Evolutionary conservation across 1,284 basidiomycete species (phyloP).

Genomic region (Cronartium quercuum): DNA sequence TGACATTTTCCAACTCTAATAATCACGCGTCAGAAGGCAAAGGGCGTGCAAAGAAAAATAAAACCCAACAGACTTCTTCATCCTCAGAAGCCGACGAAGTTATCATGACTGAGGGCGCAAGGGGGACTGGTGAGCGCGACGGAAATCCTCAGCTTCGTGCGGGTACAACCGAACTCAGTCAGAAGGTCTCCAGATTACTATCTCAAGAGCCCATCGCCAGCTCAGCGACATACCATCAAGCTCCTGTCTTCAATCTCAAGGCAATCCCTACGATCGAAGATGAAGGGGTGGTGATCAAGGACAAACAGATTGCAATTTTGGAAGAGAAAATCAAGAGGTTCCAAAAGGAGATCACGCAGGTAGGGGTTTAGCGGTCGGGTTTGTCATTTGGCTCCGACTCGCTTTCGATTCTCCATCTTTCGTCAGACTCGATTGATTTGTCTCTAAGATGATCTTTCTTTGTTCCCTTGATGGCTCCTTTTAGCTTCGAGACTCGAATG

Average conservation of each 20-base stretch:
- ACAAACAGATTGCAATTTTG: not conserved
- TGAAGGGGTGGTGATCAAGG: not conserved
- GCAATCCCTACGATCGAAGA: not conserved
- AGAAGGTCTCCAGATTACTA: not conserved
- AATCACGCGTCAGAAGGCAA: not conserved
- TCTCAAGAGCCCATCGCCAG: not conserved
- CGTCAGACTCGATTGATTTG: not conserved
- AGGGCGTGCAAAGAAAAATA: not conserved
- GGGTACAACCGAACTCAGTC: not conserved
- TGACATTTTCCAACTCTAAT: too few species aligned
- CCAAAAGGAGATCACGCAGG: not conserved
- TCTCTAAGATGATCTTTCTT: not conserved
- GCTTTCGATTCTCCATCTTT: not conserved
- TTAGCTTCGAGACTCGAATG: slow-evolving; percentile 18
- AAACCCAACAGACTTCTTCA: not conserved
- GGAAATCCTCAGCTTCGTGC: not conserved
- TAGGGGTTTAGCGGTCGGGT: not conserved
- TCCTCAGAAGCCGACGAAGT: not conserved
- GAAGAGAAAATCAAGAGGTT: not conserved
- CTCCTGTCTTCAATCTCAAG: not conserved
- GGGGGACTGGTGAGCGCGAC: not conserved
- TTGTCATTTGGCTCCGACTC: not conserved
- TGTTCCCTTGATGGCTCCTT: not conserved
- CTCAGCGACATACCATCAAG: not conserved
- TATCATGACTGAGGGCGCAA: not conserved